Evolutionary conservation across 2,329 filamentous ascomycete species (phyloP).

Genomic region (Penicillium occitanis): DNA sequence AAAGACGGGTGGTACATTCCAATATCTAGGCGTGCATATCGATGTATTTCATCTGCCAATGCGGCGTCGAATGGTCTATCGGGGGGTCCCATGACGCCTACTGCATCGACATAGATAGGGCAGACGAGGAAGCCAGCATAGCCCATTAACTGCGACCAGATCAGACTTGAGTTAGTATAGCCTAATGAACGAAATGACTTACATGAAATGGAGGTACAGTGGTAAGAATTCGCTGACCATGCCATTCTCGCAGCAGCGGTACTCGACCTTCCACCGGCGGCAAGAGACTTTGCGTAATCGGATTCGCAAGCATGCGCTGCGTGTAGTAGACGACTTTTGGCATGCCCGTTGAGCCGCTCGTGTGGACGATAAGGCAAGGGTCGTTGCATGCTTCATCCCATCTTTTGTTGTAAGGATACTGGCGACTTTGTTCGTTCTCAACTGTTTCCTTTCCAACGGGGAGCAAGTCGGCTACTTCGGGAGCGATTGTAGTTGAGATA

Average conservation of each 20-base stretch:
- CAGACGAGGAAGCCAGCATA: slow-evolving; percentile 25
- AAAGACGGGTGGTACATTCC: slow-evolving; percentile 27
- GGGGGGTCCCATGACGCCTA: slow-evolving; percentile 25
- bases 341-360: slow-evolving; percentile 32
- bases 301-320: slow-evolving; percentile 26
- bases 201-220: slow-evolving; percentile 29
- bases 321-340: slow-evolving; percentile 29
- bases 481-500: slow-evolving; percentile 21
- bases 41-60: slow-evolving; percentile 24
- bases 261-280: slow-evolving; percentile 18
- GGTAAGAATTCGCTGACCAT: slow-evolving; percentile 24
- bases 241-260: slow-evolving; percentile 21
- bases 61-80: slow-evolving; percentile 19
- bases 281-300: slow-evolving; percentile 13
- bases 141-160: slow-evolving; percentile 24
- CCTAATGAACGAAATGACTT: slow-evolving; percentile 1
- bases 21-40: slow-evolving; percentile 22
- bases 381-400: slow-evolving; percentile 31
- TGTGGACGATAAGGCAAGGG: slow-evolving; percentile 32
- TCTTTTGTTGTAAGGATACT: slow-evolving; percentile 26
- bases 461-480: slow-evolving; percentile 24
- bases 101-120: slow-evolving; percentile 23
- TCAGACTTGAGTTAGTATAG: too few species aligned
- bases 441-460: slow-evolving; percentile 21
- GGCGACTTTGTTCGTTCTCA: neutral